Conservation (phyloP, 1,139 yeast genomes). For the Saccharomycopsis hybrid region DNA sequence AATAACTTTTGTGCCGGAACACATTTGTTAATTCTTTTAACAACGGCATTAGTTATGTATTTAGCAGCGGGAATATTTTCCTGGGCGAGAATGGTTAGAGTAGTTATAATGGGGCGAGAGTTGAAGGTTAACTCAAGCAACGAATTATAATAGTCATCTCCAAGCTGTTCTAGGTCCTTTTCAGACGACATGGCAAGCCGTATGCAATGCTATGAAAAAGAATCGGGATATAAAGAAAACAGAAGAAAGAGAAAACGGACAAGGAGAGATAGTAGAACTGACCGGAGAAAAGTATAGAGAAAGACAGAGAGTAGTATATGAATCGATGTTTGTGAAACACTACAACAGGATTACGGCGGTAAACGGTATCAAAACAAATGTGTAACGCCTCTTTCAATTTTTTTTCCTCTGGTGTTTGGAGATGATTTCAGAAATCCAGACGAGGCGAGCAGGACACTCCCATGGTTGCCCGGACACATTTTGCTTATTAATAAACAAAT, state of each 20-base stretch:
- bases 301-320: too few relatives aligned
- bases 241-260: background rate
- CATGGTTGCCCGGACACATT: too few relatives aligned
- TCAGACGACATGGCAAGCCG: constrained; percentile 20
- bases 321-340: too few relatives aligned
- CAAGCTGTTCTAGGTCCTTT: constrained; percentile 36
- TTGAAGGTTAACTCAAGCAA: constrained; percentile 77
- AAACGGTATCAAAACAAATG: too few relatives aligned
- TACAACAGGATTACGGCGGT: too few relatives aligned
- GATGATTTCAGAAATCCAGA: too few relatives aligned
- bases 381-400: too few relatives aligned
- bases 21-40: constrained; percentile 54
- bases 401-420: too few relatives aligned
- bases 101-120: constrained; percentile 83
- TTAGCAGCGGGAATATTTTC: constrained; percentile 75
- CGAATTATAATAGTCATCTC: constrained; percentile 60
- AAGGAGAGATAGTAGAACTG: background rate
- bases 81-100: constrained; percentile 79
- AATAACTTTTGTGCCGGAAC: constrained; percentile 80
- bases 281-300: background rate
- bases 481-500: too few relatives aligned
- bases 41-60: constrained; percentile 70
- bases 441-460: too few relatives aligned
- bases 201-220: background rate
- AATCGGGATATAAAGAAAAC: background rate